Evolutionary conservation across 1,284 basidiomycete genomes (phyloP).

Genomic region (Inonotus hispidus): DNA sequence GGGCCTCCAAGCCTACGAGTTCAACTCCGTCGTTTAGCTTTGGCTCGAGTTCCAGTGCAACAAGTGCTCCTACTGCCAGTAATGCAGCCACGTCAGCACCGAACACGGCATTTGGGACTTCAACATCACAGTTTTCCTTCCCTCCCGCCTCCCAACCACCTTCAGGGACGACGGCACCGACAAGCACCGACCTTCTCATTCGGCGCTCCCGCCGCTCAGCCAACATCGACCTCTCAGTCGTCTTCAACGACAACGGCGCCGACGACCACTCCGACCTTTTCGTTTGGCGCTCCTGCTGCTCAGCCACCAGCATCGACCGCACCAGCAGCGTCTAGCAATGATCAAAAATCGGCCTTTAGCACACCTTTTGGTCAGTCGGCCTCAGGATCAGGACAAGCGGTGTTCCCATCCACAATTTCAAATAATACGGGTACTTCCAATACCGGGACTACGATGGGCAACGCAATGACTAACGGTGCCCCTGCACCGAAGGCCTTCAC

Average conservation of each 20-base stretch:
- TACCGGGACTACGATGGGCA: neutral
- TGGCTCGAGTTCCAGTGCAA: neutral
- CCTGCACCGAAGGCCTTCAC: neutral
- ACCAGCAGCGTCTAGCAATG: neutral
- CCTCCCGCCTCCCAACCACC: neutral
- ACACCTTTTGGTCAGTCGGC: constrained; percentile 2
- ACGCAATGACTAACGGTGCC: neutral
- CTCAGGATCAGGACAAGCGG: neutral
- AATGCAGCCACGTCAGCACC: neutral
- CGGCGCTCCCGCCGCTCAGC: no score
- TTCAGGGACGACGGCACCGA: neutral
- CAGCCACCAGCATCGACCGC: neutral
- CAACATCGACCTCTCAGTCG: neutral
- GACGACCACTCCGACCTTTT: neutral
- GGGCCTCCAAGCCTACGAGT: neutral
- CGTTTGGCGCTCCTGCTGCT: neutral
- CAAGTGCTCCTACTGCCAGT: neutral
- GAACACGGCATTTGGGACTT: neutral
- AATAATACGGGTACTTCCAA: neutral
- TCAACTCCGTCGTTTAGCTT: constrained; percentile 3
- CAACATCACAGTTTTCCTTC: constrained; percentile 1
- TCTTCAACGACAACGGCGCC: neutral
- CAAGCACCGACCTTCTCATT: neutral
- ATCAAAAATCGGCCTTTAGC: neutral
- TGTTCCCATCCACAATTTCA: neutral